phyloP scores from a whole-genome alignment of 2,329 filamentous ascomycete genomes.

The Scopulariopsis brevicaulis region DNA sequence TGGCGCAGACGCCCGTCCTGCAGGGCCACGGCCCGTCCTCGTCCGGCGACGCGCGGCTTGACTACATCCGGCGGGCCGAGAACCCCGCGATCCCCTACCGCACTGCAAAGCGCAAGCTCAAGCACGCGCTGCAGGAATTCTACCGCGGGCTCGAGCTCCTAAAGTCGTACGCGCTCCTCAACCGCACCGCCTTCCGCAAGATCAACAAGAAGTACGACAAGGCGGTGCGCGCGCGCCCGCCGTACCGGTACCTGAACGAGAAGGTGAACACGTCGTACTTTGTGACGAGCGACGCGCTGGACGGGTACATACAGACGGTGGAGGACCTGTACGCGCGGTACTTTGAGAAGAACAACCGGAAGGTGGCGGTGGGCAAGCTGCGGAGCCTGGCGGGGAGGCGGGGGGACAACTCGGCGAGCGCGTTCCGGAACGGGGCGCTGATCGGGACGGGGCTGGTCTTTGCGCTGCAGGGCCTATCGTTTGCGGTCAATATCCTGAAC shows the following conservation, averaged over 20 bases:
- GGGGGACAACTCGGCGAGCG: slow-evolving; percentile 41
- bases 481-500: slow-evolving; percentile 39
- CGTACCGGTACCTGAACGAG: slow-evolving; percentile 75
- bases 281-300: slow-evolving; percentile 76
- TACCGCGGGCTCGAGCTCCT: slow-evolving; percentile 85
- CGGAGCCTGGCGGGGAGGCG: slow-evolving; percentile 56
- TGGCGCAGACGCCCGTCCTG: slow-evolving; percentile 38
- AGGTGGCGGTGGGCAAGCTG: slow-evolving; percentile 80
- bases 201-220: slow-evolving; percentile 99
- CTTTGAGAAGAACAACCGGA: slow-evolving; percentile 88
- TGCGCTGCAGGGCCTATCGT: slow-evolving; percentile 51
- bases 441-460: slow-evolving; percentile 60
- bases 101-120: slow-evolving; percentile 82
- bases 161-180: slow-evolving; percentile 82
- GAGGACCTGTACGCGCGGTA: slow-evolving; percentile 93
- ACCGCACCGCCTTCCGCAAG: slow-evolving; percentile 88
- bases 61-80: slow-evolving; percentile 38
- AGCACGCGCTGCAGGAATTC: slow-evolving; percentile 82
- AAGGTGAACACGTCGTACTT: slow-evolving; percentile 89
- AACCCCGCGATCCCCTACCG: slow-evolving; percentile 66
- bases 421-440: slow-evolving; percentile 52
- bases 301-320: slow-evolving; percentile 66
- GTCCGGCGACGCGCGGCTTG: slow-evolving; percentile 22
- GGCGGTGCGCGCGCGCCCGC: slow-evolving; percentile 64
- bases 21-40: slow-evolving; percentile 2